Evolutionary conservation across 2,329 filamentous ascomycete species (phyloP).

Genomic region (Madurella mycetomatis): DNA sequence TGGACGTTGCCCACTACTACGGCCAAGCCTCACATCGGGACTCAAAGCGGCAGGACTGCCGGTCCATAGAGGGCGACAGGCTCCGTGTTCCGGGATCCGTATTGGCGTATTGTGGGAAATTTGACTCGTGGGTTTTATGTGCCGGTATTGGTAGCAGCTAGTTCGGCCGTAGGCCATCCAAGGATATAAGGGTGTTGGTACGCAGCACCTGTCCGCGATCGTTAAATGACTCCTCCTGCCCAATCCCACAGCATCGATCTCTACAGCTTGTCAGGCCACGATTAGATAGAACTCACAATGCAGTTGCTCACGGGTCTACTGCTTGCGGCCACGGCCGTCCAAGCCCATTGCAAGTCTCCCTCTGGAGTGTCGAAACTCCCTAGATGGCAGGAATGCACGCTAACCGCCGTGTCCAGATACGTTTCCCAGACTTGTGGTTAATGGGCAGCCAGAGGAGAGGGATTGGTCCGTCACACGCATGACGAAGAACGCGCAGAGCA

Average conservation of each 20-base stretch:
- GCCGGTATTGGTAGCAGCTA: background rate
- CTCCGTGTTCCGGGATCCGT: background rate
- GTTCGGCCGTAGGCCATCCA: background rate
- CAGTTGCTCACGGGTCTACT: constrained; percentile 21
- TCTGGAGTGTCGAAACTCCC: background rate
- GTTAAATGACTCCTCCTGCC: too few relatives aligned
- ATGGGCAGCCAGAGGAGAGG: constrained; percentile 31
- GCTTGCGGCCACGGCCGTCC: constrained; percentile 21
- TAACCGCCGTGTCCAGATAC: constrained; percentile 27
- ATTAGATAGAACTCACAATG: constrained; percentile 13
- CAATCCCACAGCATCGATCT: background rate
- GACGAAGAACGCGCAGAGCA: constrained; percentile 35
- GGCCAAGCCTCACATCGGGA: background rate
- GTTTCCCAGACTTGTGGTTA: constrained; percentile 33
- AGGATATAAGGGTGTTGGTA: background rate
- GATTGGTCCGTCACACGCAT: constrained; percentile 35
- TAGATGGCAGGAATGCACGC: background rate
- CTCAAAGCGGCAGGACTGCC: background rate
- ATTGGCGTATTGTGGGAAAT: background rate
- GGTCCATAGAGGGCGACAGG: background rate
- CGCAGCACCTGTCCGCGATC: too few relatives aligned
- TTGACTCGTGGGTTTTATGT: background rate
- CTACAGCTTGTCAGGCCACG: background rate
- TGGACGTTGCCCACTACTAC: background rate
- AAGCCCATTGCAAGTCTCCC: constrained; percentile 26